Base-by-base conservation (phyloP, 2,329 filamentous ascomycete genomes). In the Epichloe hybrida region DNA sequence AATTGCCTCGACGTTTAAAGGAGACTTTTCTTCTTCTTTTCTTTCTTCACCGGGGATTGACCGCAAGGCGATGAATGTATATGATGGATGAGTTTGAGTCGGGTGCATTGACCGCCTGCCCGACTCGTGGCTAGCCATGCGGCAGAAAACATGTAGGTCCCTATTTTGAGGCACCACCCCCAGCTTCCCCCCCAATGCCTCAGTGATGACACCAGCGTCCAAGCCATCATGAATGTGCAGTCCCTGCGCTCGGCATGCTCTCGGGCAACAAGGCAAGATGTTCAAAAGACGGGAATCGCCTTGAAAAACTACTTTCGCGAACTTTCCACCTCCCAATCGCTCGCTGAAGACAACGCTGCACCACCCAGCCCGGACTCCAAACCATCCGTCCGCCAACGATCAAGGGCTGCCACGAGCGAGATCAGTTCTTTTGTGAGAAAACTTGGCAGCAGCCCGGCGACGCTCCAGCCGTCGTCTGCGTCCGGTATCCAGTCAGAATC, bases 281-380 rank as follows among this genome's bases (percentile, higher is more conserved):
- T 65, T 42, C 56, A 61, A 51, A 62, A 61, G 56, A 61, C 56
- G 50, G 62, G 59, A 8, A 52, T 62, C 35, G 58, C 64, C 37
- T 53, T 68, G 42, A 61, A 54, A 56, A 62, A 53, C 40, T 69
- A 51, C 35, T 47, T 53, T 34, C 46, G 52, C 35, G 42, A 62
- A 55, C 60, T 66, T 50, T 70, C 69, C 46, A 70, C 68, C 41
- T 65, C 67, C 20, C 65, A 64, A 59, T 59, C 61, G 54, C 58
- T 62, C 46, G 57, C 58, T 50, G 61, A 61, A 53, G 63, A 68
- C 50, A 50, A 54, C 48, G 57, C 56, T 31, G 55, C 49, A 17
- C 17, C 17, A 51, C 50, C 54, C 46, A 50, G 54, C 39, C 53
- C 57, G 41, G 59, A 53, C 38, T 58, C 58, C 11, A 38, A 34